Evolutionary conservation across 805 yeast genomes (phyloP), one percentile per base, ranked within the genome.

Genomic region (Saccharomycopsis oosterbeekiorum): DNA sequence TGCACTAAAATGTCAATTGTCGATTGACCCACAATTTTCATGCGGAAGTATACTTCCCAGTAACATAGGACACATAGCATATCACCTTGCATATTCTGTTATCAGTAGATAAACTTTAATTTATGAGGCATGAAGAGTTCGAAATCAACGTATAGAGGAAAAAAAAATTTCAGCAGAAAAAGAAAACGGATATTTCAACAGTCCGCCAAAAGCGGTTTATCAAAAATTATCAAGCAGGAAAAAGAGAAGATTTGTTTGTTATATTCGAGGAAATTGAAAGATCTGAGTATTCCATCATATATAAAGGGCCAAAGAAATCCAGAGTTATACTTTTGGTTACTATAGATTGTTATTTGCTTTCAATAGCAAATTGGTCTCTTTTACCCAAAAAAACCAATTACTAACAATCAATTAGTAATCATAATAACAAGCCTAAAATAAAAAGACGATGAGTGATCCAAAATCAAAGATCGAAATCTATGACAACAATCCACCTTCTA

Each of bases 401-500:
- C 53, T 21, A 12, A 47, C 34, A 9, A 47, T 24, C n/a, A 5
- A 47, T 21, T 21, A 47, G 36, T 47, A 21, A 47, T 47, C n/a
- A 47, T 24, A 42, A 42, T 6, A 47, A 47, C 34, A 47, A 24
- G 15, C 24, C 21, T n/a, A 47, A 47, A 24, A n/a, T 26, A 17
- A 10, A 21, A 15, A 56, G 10, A 56, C 39, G 24, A 42, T 56
- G 59, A 29, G 19, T 21, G 59, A 42, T 24, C 36, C 39, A 56
- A 56, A 56, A 56, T 56, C 53, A 21, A 17, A 56, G 26, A 15
- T 56, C 26, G 34, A 56, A 56, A 17, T 56, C 19, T 42, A 24
- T 24, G 51, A 56, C 53, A 26, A 47, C 14, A 47, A 47, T 42
- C 14, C 34, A 29, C 40, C 59, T 56, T 41, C 53, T 14, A 56